Base-by-base conservation (phyloP, 495 filamentous ascomycete genomes). In the Penicillium cosmopolitanum region DNA sequence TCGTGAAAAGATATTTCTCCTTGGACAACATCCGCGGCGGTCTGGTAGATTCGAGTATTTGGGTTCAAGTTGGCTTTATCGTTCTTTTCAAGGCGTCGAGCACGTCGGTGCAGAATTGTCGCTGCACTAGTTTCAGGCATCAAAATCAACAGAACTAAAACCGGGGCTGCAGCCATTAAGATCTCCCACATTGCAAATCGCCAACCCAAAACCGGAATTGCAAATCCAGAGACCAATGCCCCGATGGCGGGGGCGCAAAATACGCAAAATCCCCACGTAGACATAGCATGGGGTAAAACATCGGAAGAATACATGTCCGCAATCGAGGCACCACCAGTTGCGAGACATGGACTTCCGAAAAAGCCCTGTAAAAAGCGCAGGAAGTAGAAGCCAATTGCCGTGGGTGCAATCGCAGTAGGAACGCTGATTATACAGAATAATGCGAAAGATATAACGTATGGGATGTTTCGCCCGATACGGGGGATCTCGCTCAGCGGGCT, bases 351-450 rank as follows among this genome's bases (percentile, higher is more conserved):
- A 9, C 73, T 76, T 35, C 81, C 81, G 53, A 83, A 79, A 59
- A 83, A 78, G 13, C 81, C 81, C 36, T 80, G 79, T 4, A 84
- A 61, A 59, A 83, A 83, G 4, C 82, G 80, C 52, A 83, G 79
- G 19, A 77, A 33, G 21, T 56, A 51, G 15, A 65, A 61, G 0
- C 62, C 59, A 5, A 50, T 58, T n/a, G 55, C 50, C 11, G 50
- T 58, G 1, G 53, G 48, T 12, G 53, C 72, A 5, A 78, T 59
- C 2, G 75, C 72, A 15, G 75, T 80, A 0, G 76, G 75, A 15
- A 78, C 66, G 50, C 77, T 77, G 53, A 83, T 66, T 21, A 82
- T 69, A 28, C 73, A 68, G 66, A 82, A 84, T 18, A 82, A 51
- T 44, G 71, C 52, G n/a, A 84, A 78, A 8, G 82, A 80, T 19